A percentile compares a stretch with the other conserved stretches of the same genome.
Conservation (phyloP, 2,329 filamentous ascomycete genomes). For the Ophiostoma ulmi region DNA sequence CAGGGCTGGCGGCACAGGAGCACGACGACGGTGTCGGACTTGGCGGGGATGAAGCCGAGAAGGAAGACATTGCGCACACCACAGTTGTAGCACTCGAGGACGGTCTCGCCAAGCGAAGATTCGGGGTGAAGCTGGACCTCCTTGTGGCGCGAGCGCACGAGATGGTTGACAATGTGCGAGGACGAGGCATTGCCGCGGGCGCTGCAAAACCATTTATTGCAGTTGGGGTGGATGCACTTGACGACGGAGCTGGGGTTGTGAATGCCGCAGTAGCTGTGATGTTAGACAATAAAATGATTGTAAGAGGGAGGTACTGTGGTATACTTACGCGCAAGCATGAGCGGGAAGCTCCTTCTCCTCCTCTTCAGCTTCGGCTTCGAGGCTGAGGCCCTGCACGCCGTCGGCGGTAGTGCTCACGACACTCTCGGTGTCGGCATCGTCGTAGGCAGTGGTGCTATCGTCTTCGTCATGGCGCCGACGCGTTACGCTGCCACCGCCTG, state of each 20-base stretch:
- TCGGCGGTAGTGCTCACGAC: constrained; percentile 77
- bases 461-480: constrained; percentile 66
- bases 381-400: constrained; percentile 60
- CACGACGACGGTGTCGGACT: constrained; percentile 96
- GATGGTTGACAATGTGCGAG: constrained; percentile 96
- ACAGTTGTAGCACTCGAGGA: constrained; percentile 98
- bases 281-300: constrained; percentile 35
- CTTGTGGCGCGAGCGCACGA: constrained; percentile 95
- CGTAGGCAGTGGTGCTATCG: constrained; percentile 75
- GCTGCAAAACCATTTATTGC: constrained; percentile 99
- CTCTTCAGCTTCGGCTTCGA: constrained; percentile 54
- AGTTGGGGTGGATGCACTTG: constrained; percentile 91
- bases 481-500: constrained; percentile 35
- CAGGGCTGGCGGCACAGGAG: constrained; percentile 94
- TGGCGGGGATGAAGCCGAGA: constrained; percentile 95
- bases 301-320: too few relatives aligned
- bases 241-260: constrained; percentile 94
- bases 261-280: constrained; percentile 77
- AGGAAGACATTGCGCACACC: constrained; percentile 99
- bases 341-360: constrained; percentile 87
- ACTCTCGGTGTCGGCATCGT: constrained; percentile 73
- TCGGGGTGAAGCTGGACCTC: constrained; percentile 95
- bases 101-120: constrained; percentile 89
- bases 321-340: constrained; percentile 88
- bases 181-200: constrained; percentile 93